A percentile compares a stretch with the other conserved stretches of the same genome.
These are phyloP conservation scores for Russula virescens DNA, from an alignment of 768 basidiomycete species.

Conservation along the genomic window DNA sequence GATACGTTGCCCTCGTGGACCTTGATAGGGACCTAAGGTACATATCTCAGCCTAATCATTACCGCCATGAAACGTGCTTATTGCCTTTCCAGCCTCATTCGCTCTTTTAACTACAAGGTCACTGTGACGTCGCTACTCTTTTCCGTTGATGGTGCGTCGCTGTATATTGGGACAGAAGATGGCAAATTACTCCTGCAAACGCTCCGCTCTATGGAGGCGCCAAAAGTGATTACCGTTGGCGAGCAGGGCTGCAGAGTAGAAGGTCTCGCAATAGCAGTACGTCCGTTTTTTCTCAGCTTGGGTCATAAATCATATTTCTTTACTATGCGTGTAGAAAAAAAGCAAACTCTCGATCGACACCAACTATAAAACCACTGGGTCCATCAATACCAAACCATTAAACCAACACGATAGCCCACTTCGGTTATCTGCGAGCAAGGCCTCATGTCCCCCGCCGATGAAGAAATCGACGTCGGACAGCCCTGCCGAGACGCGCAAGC, in stretches of 20 bases:
- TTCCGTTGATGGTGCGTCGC: constrained; percentile 60
- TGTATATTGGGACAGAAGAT: constrained; percentile 59
- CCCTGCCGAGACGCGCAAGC: neutral
- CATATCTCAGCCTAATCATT: constrained; percentile 15
- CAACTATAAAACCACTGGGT: constrained; percentile 26
- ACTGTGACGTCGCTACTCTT: constrained; percentile 58
- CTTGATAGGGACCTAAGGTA: constrained; percentile 73
- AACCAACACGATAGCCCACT: constrained; percentile 18
- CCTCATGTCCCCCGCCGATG: neutral
- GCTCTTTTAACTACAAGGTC: constrained; percentile 48
- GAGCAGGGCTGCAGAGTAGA: constrained; percentile 43
- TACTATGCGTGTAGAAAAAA: constrained; percentile 15
- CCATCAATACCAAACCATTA: constrained; percentile 30
- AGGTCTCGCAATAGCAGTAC: constrained; percentile 54
- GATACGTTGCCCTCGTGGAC: constrained; percentile 56
- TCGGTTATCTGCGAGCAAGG: constrained; percentile 10
- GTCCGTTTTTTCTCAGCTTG: constrained; percentile 12
- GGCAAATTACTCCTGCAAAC: constrained; percentile 62
- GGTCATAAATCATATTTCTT: neutral
- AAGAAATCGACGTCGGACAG: constrained; percentile 17
- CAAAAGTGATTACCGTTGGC: constrained; percentile 48
- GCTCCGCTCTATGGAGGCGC: constrained; percentile 59
- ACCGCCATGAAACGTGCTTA: neutral
- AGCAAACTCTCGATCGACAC: constrained; percentile 28
- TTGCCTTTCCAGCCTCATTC: constrained; percentile 44